These are phyloP conservation scores for Dittrichia graveolens DNA, from an alignment of 129 eudicot genomes.

Conservation along the genomic window DNA sequence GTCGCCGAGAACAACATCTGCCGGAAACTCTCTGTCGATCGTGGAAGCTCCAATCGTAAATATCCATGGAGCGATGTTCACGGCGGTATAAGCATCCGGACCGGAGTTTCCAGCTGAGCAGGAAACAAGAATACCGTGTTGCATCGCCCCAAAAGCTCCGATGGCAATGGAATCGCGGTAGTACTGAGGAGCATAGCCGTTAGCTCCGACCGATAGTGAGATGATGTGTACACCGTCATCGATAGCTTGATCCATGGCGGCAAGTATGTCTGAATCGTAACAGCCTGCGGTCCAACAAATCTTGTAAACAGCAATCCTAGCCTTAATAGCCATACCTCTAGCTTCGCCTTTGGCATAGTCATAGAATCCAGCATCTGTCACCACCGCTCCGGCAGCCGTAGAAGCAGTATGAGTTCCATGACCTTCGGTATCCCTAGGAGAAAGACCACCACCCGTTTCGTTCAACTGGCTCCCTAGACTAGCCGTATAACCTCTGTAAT, in stretches of 20 bases:
- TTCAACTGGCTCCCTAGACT: conserved; percentile 27
- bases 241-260: conserved; percentile 88
- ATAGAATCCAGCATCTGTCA: conserved; percentile 58
- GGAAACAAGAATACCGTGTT: conserved; percentile 70
- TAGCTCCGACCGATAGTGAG: conserved; percentile 81
- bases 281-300: conserved; percentile 90
- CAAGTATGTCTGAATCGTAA: conserved; percentile 89
- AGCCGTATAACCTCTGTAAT: conserved; percentile 56
- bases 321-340: conserved; percentile 92
- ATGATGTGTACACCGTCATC: conserved; percentile 80
- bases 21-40: conserved; percentile 90
- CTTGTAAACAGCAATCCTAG: conserved; percentile 92
- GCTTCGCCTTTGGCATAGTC: conserved; percentile 85
- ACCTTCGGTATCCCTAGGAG: conserved; percentile 94
- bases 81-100: conserved; percentile 72
- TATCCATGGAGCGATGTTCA: conserved; percentile 94
- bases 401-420: conserved; percentile 98
- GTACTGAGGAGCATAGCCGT: conserved; percentile 73
- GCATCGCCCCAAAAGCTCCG: conserved; percentile 78
- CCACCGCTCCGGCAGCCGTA: conserved; percentile 89
- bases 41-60: conserved; percentile 95
- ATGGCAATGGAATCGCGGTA: conserved; percentile 83
- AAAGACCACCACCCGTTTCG: conserved; percentile 37
- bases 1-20: conserved; percentile 78
- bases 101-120: conserved; percentile 96